Evolutionary conservation across 129 eudicot species (phyloP).

Genomic region (Calendula officinalis): DNA sequence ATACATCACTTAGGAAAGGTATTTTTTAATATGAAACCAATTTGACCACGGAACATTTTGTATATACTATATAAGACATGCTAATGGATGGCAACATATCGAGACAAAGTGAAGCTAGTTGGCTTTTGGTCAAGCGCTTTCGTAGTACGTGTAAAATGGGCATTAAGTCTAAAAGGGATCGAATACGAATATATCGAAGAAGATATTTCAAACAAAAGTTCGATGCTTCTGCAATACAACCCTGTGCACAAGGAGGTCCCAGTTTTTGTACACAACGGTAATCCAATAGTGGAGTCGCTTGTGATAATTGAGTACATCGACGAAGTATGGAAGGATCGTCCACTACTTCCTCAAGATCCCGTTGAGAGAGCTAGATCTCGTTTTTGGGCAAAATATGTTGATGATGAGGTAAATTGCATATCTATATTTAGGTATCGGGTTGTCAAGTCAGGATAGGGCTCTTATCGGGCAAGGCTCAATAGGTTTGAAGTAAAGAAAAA

Average conservation of each 20-base stretch:
- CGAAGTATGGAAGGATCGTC: slow-evolving; percentile 41
- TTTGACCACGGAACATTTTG: not conserved
- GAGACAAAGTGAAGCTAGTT: slow-evolving; percentile 33
- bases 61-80: not conserved
- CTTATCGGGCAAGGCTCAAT: too few species aligned
- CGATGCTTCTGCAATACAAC: slow-evolving; percentile 34
- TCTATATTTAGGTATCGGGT: too few species aligned
- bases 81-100: not conserved
- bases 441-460: too few species aligned
- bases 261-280: slow-evolving; percentile 42
- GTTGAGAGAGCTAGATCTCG: slow-evolving; percentile 31
- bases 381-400: slow-evolving; percentile 39
- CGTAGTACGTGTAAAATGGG: slow-evolving; percentile 34
- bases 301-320: slow-evolving; percentile 44
- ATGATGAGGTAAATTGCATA: slow-evolving; percentile 30
- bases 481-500: too few species aligned
- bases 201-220: slow-evolving; percentile 35
- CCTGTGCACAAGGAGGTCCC: slow-evolving; percentile 41
- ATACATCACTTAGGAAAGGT: not conserved
- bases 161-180: slow-evolving; percentile 28
- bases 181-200: slow-evolving; percentile 39
- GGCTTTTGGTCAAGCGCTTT: slow-evolving; percentile 40
- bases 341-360: slow-evolving; percentile 38
- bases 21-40: not conserved
- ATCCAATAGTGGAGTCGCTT: slow-evolving; percentile 38